phyloP scores from a whole-genome alignment of 176 grass and related monocot species.

The Oryza officinalis region DNA sequence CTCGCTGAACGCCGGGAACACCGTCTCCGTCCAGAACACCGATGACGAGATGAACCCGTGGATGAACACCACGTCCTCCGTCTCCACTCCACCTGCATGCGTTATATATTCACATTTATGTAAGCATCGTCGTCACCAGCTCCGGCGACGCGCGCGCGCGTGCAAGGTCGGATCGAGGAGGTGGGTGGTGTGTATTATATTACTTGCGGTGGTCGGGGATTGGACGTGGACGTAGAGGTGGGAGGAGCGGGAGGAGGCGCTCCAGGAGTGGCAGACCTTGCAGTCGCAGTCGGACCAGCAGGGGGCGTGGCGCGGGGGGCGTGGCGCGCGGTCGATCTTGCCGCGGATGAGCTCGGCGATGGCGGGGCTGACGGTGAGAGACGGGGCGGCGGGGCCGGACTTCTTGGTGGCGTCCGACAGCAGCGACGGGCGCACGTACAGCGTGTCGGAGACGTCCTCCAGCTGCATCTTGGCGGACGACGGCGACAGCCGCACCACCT shows the following conservation, averaged over 20 bases:
- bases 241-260: slow-evolving; percentile 27
- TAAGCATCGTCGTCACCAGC: neutral
- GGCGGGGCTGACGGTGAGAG: slow-evolving; percentile 63
- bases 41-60: slow-evolving; percentile 98
- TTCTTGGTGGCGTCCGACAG: slow-evolving; percentile 64
- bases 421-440: slow-evolving; percentile 74
- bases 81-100: neutral
- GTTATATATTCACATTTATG: no score
- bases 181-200: neutral
- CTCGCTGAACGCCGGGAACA: slow-evolving; percentile 74
- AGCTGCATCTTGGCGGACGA: slow-evolving; percentile 73
- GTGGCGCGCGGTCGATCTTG: slow-evolving; percentile 54
- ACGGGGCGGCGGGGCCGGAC: slow-evolving; percentile 37
- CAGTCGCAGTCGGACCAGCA: slow-evolving; percentile 99
- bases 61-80: slow-evolving; percentile 85
- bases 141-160: neutral
- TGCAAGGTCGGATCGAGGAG: neutral
- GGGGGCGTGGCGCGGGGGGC: slow-evolving; percentile 32
- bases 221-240: slow-evolving; percentile 82
- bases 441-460: slow-evolving; percentile 93
- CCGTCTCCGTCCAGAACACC: slow-evolving; percentile 91
- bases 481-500: slow-evolving; percentile 74
- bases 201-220: slow-evolving; percentile 19
- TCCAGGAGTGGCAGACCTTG: slow-evolving; percentile 87
- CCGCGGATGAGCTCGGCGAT: slow-evolving; percentile 82